These are phyloP conservation scores for Mucor plumbeus DNA, from an alignment of 371 early-diverging fungal species.

Conservation along the genomic window DNA sequence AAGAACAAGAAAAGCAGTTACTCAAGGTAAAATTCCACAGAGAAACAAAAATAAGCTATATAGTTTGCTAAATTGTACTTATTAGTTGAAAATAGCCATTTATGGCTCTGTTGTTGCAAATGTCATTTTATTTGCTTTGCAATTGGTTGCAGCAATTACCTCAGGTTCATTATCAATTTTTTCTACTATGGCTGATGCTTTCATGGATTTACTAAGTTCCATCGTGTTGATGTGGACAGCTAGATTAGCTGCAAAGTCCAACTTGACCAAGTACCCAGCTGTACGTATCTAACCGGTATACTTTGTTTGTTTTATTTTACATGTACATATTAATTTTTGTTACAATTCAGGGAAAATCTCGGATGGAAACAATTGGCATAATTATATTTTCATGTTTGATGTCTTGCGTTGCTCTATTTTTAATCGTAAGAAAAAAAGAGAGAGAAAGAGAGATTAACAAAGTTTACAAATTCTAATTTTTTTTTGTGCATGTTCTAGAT, in stretches of 20 bases:
- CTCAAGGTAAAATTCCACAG: slow-evolving; percentile 48
- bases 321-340: background rate
- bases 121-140: slow-evolving; percentile 77
- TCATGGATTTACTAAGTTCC: slow-evolving; percentile 87
- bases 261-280: slow-evolving; percentile 79
- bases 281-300: slow-evolving; percentile 32
- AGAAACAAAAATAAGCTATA: too few relatives aligned
- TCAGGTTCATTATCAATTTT: slow-evolving; percentile 89
- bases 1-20: slow-evolving; percentile 44
- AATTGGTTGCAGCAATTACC: slow-evolving; percentile 82
- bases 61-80: background rate
- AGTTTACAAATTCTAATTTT: background rate
- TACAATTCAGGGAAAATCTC: slow-evolving; percentile 72
- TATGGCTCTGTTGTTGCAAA: slow-evolving; percentile 86
- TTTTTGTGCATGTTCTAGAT: slow-evolving; percentile 38
- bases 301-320: slow-evolving; percentile 2
- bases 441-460: background rate
- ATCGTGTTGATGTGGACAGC: slow-evolving; percentile 72
- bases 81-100: slow-evolving; percentile 80
- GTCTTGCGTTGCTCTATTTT: slow-evolving; percentile 87
- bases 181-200: slow-evolving; percentile 92
- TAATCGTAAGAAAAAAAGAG: slow-evolving; percentile 61
- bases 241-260: slow-evolving; percentile 63
- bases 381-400: slow-evolving; percentile 92
- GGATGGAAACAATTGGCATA: slow-evolving; percentile 93